phyloP scores from a whole-genome alignment of 2,329 filamentous ascomycete genomes.

The Elsinoe perseae region DNA sequence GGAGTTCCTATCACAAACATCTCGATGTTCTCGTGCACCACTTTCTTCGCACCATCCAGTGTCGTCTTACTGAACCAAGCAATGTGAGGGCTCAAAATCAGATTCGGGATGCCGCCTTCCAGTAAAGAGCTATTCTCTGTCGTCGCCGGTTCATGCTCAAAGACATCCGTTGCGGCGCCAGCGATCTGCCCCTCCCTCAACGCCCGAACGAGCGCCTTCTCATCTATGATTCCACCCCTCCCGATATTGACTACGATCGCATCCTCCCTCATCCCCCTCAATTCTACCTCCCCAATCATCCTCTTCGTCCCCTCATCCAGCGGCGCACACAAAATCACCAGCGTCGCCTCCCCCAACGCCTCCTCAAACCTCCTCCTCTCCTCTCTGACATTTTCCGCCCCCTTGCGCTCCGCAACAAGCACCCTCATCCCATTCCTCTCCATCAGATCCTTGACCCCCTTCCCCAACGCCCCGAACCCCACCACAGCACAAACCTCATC shows the following conservation, averaged over 20 bases:
- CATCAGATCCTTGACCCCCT: slow-evolving; percentile 39
- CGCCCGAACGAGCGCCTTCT: slow-evolving; percentile 40
- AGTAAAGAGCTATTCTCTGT: slow-evolving; percentile 39
- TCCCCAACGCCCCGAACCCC: slow-evolving; percentile 42
- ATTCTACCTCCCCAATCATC: slow-evolving; percentile 31
- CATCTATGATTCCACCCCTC: slow-evolving; percentile 46
- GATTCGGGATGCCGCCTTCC: slow-evolving; percentile 40
- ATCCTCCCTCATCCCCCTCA: slow-evolving; percentile 39
- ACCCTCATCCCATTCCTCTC: slow-evolving; percentile 43
- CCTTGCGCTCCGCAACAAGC: slow-evolving; percentile 42
- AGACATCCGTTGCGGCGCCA: slow-evolving; percentile 47
- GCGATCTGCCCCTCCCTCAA: slow-evolving; percentile 39
- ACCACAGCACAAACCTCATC: slow-evolving; percentile 45
- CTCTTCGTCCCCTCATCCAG: slow-evolving; percentile 22
- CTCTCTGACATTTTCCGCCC: slow-evolving; percentile 23
- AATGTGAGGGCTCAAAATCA: slow-evolving; percentile 47
- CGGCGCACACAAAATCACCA: slow-evolving; percentile 31
- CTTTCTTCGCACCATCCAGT: slow-evolving; percentile 38
- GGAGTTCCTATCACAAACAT: slow-evolving; percentile 35
- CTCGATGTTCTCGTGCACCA: slow-evolving; percentile 43
- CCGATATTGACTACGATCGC: slow-evolving; percentile 43
- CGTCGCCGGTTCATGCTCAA: slow-evolving; percentile 40
- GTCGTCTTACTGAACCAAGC: slow-evolving; percentile 47
- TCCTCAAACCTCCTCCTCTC: slow-evolving; percentile 32
- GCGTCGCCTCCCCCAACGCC: slow-evolving; percentile 32